A percentile compares a stretch with the other conserved stretches of the same genome.
These are phyloP conservation scores for Carex arenaria DNA, from an alignment of 202 grass and related monocot species.

Conservation along the genomic window DNA sequence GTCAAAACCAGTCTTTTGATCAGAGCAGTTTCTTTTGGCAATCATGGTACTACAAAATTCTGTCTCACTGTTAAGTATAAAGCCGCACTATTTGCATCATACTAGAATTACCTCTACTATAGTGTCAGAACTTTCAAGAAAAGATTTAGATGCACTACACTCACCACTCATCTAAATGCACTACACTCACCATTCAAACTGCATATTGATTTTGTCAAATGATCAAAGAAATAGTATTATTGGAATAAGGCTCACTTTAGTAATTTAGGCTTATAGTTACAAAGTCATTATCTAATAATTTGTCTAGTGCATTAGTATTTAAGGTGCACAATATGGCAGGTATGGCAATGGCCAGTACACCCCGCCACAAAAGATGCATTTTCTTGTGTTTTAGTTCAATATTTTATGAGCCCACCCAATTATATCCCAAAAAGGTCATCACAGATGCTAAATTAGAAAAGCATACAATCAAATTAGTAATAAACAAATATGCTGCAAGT, in stretches of 20 bases:
- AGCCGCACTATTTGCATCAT: too few species aligned
- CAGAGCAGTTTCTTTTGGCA: too few species aligned
- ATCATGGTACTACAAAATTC: too few species aligned
- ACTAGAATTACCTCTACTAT: too few species aligned
- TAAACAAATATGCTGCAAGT: neutral
- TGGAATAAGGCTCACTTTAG: neutral
- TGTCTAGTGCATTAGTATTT: neutral
- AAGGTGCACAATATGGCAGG: neutral
- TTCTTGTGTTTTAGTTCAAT: neutral
- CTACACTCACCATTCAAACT: too few species aligned
- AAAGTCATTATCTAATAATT: neutral
- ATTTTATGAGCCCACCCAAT: neutral
- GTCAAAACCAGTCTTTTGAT: too few species aligned
- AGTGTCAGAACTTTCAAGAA: too few species aligned
- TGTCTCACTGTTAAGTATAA: too few species aligned
- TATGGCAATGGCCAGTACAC: neutral
- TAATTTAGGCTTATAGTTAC: neutral
- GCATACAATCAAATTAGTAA: neutral
- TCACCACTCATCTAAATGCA: too few species aligned
- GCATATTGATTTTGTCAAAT: neutral
- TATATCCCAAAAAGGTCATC: neutral
- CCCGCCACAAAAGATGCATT: neutral
- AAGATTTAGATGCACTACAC: neutral
- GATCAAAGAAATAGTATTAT: neutral
- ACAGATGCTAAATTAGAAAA: neutral